phyloP scores from a whole-genome alignment of 73 alveolate species.

The Blepharisma stoltei region DNA sequence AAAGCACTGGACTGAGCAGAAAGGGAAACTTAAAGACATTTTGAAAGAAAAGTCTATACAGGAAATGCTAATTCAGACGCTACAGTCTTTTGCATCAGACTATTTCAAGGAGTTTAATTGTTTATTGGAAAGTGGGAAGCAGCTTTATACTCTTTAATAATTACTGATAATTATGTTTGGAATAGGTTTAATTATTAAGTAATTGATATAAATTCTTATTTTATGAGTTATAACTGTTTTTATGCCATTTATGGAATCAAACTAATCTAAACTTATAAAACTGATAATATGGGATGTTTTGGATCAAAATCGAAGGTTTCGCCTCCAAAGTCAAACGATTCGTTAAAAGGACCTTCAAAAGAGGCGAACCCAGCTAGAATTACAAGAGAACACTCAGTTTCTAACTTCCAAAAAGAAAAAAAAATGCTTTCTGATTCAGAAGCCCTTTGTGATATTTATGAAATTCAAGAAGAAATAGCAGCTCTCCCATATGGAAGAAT shows the following conservation, averaged over 20 bases:
- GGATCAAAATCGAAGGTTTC: no score
- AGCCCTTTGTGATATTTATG: background rate
- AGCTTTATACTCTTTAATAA: conserved; percentile 1
- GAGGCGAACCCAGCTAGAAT: no score
- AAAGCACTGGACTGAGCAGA: background rate
- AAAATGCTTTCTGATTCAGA: background rate
- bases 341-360: no score
- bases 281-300: no score
- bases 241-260: no score
- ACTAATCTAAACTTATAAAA: no score
- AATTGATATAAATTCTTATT: no score
- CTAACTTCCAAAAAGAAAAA: background rate
- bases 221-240: no score
- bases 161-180: no score
- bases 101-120: conserved; percentile 4
- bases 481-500: background rate
- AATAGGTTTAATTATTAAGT: no score
- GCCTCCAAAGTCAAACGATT: no score
- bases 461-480: background rate
- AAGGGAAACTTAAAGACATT: background rate
- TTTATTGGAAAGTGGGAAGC: background rate
- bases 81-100: background rate
- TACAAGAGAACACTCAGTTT: no score
- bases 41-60: background rate
- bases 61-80: background rate